These are phyloP conservation scores for Spathaspora boniae DNA, from an alignment of 805 yeast genomes.

Conservation along the genomic window DNA sequence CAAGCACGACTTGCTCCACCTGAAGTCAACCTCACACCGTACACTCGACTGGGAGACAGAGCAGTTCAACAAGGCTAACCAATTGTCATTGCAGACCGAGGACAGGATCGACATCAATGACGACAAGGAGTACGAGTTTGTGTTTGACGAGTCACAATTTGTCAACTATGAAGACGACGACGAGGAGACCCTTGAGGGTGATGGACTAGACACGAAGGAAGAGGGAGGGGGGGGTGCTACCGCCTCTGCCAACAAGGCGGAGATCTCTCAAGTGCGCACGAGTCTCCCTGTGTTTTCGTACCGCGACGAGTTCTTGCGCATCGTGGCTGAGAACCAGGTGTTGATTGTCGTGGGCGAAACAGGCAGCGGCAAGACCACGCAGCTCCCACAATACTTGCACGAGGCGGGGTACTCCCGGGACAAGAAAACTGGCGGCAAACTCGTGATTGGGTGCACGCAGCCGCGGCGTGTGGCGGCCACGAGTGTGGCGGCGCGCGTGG, in stretches of 20 bases:
- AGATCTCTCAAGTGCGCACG: conserved; percentile 51
- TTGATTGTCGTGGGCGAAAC: conserved; percentile 81
- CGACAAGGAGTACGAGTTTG: conserved; percentile 62
- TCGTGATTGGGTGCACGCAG: conserved; percentile 79
- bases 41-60: conserved; percentile 47
- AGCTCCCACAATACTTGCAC: conserved; percentile 79
- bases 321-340: conserved; percentile 61
- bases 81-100: conserved; percentile 20
- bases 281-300: conserved; percentile 74
- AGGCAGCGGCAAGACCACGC: conserved; percentile 95
- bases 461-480: conserved; percentile 96
- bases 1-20: conserved; percentile 3
- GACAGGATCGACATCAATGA: conserved; percentile 41
- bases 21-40: conserved; percentile 6
- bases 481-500: conserved; percentile 86
- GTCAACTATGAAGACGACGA: conserved; percentile 23
- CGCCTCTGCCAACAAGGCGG: background rate
- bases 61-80: conserved; percentile 43
- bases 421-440: conserved; percentile 16
- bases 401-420: conserved; percentile 76
- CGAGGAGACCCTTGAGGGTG: conserved; percentile 13
- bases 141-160: conserved; percentile 62
- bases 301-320: conserved; percentile 55
- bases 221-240: conserved; percentile 4
- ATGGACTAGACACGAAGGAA: conserved; percentile 8